Evolutionary conservation across 139 green algal species (phyloP).

Genomic region (Ettlia oleoabundans): DNA sequence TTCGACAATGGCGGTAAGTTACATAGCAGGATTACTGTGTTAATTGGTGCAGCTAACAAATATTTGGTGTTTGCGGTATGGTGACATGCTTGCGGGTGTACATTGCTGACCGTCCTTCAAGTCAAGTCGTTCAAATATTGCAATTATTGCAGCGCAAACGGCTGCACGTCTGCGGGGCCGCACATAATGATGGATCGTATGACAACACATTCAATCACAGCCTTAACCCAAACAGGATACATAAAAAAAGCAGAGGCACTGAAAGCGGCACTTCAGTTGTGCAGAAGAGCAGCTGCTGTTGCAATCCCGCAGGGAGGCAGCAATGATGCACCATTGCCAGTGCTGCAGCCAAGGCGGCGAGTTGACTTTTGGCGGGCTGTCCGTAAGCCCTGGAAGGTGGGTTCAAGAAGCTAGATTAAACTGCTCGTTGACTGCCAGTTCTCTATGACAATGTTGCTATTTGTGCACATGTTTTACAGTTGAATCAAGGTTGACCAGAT

Average conservation of each 20-base stretch:
- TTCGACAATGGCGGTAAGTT: constrained; percentile 5
- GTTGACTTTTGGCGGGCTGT: constrained; percentile 21
- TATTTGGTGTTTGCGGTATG: neutral
- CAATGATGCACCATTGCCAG: neutral
- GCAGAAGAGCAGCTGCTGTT: neutral
- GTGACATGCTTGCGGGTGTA: neutral
- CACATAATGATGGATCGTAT: too few relatives aligned
- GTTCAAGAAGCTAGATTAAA: too few relatives aligned
- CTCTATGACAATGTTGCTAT: too few relatives aligned
- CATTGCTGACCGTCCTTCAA: too few relatives aligned
- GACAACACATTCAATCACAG: too few relatives aligned
- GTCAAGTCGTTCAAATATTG: too few relatives aligned
- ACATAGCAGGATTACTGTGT: neutral
- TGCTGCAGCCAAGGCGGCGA: neutral
- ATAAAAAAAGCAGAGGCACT: neutral
- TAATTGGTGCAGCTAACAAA: neutral
- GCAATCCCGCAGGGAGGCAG: neutral
- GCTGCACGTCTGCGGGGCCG: too few relatives aligned
- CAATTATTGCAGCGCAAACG: too few relatives aligned
- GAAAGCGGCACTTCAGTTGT: neutral
- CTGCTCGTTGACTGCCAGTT: neutral
- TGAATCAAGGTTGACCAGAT: too few relatives aligned
- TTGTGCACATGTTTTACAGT: too few relatives aligned
- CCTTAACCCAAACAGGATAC: neutral
- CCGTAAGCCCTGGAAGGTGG: too few relatives aligned